Evolutionary conservation across 2,329 filamentous ascomycete species (phyloP), one percentile per base, ranked within the genome.

Genomic region (Ceratocystis alfenasii): DNA sequence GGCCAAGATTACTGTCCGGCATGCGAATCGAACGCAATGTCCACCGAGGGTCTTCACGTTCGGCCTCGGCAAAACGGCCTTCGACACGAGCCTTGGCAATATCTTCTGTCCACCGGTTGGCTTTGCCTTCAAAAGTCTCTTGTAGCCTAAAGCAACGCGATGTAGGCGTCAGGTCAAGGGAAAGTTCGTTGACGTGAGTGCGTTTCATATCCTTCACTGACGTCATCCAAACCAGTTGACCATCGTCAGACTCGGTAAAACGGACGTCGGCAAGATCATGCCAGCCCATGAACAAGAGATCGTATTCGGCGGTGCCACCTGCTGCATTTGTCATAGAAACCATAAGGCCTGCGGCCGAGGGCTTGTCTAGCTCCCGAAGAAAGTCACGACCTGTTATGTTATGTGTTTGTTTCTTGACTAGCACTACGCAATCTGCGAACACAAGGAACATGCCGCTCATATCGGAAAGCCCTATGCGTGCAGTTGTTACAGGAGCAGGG

Each of bases 71-170:
- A 71, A 95, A 96, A 10, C 92, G 84, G 5, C 86, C 88, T 75
- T 96, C 93, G 15, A 96, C 85, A 69, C 87, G 85, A 7, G 92
- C 91, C 76, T 93, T 95, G 61, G 86, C 84, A 12, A 96, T 80
- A 69, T 97, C 94, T 75, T 97, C 93, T 33, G 85, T 85, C 75
- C 90, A 86, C 68, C 87, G 89, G 20, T 80, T 78, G 1, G 88
- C 89, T 73, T 87, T 92, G 30, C 86, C 86, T 72, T 95, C 89
- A 71, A 93, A 93, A 6, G 82, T 77, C 64, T 90, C 89, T 63
- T 87, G 83, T 1, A 95, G 80, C 50, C 87, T 75, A 72, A 95
- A 88, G 68, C 85, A 87, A 36, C 87, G 81, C 10, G 86, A 80
- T 1, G 86, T 85, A 45, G 66, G 60, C 5, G 50, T 36, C 12